A percentile compares a stretch with the other conserved stretches of the same genome.
phyloP scores from a whole-genome alignment of 1,284 basidiomycete species.

The Laetiporus sulphureus region DNA sequence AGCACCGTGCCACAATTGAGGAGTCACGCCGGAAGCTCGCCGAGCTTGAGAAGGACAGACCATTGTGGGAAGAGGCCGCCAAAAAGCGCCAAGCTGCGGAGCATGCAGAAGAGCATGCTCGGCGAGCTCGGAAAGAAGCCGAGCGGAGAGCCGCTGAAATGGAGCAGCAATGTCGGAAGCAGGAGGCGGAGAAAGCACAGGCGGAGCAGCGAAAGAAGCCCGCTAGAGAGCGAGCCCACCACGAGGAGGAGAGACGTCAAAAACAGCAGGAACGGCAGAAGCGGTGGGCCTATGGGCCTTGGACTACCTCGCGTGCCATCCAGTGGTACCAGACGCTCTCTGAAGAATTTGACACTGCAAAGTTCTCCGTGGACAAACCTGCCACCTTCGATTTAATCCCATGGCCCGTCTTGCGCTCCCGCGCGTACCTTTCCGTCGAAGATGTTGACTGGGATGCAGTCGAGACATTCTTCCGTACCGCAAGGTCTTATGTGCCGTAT shows the following conservation, averaged over 20 bases:
- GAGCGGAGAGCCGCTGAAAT: conserved; percentile 32
- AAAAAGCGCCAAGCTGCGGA: conserved; percentile 39
- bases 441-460: conserved; percentile 65
- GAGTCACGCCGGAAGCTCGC: conserved; percentile 63
- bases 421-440: conserved; percentile 43
- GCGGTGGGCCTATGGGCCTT: conserved; percentile 48
- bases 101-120: conserved; percentile 37
- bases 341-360: conserved; percentile 56
- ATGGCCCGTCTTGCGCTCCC: conserved; percentile 61
- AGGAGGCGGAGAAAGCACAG: conserved; percentile 20
- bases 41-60: conserved; percentile 59
- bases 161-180: conserved; percentile 17
- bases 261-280: conserved; percentile 34
- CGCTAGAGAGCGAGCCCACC: conserved; percentile 24
- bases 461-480: conserved; percentile 58
- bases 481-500: conserved; percentile 41
- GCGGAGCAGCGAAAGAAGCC: conserved; percentile 24
- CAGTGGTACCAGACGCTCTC: conserved; percentile 54
- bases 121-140: conserved; percentile 26
- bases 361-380: conserved; percentile 43
- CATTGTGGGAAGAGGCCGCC: conserved; percentile 52
- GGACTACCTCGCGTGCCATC: conserved; percentile 55
- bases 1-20: conserved; percentile 41
- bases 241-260: conserved; percentile 25
- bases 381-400: conserved; percentile 56